Percentiles rank a stretch among this genome's conserved stretches.
These are phyloP conservation scores for Quercus phellos DNA, from an alignment of 331 rosid genomes.

Conservation along the genomic window DNA sequence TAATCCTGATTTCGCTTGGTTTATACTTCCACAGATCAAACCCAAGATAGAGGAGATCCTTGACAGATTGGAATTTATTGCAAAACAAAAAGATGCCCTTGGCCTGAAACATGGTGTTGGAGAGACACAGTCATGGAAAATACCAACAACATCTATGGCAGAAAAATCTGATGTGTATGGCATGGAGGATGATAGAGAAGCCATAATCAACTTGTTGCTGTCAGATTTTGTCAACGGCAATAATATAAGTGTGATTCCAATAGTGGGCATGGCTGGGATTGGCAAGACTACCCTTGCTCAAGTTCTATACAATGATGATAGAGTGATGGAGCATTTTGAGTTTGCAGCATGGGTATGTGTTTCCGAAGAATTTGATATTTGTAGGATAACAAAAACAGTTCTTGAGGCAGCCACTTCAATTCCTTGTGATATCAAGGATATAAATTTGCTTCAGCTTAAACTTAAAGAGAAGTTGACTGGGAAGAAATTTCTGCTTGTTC, in stretches of 20 bases:
- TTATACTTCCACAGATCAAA: neutral
- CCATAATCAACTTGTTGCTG: constrained; percentile 2
- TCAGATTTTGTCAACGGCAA: neutral
- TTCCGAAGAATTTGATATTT: constrained; percentile 15
- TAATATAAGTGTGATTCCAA: constrained; percentile 9
- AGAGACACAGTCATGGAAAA: neutral
- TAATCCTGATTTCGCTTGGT: neutral
- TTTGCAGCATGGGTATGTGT: constrained; percentile 22
- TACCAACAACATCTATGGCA: constrained; percentile 11
- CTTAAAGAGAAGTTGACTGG: neutral
- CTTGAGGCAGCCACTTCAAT: constrained; percentile 5
- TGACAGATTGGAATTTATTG: neutral
- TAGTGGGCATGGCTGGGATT: constrained; percentile 38
- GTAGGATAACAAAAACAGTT: constrained; percentile 15
- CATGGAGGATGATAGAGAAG: constrained; percentile 6
- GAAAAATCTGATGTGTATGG: constrained; percentile 2
- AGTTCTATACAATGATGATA: constrained; percentile 15
- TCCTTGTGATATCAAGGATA: neutral
- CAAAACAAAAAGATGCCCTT: constrained; percentile 1
- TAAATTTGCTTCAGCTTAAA: constrained; percentile 8
- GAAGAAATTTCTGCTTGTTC: neutral
- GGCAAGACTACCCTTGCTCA: constrained; percentile 38
- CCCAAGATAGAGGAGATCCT: constrained; percentile 1
- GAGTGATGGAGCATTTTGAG: constrained; percentile 1
- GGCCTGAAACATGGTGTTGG: constrained; percentile 4